Evolutionary conservation across 148 eudicot species (phyloP).

Genomic region (Nepenthes mirabilis): DNA sequence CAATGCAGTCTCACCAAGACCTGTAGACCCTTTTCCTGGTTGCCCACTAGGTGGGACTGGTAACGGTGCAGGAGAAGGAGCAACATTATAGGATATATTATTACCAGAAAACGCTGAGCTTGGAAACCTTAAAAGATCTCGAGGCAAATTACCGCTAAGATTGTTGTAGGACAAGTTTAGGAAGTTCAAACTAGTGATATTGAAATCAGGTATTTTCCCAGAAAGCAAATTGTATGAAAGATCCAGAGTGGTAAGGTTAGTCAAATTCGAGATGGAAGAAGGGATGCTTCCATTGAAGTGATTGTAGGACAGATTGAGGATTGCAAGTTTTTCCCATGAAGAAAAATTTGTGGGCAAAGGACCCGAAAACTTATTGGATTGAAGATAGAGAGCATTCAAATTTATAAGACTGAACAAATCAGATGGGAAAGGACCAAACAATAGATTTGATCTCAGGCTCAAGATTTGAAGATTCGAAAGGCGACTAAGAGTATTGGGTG

Average conservation of each 20-base stretch:
- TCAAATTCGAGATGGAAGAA: conserved; percentile 36
- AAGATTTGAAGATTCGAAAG: conserved; percentile 34
- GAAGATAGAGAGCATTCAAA: conserved; percentile 40
- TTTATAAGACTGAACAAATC: conserved; percentile 40
- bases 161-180: conserved; percentile 53
- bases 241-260: conserved; percentile 34
- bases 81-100: conserved; percentile 19
- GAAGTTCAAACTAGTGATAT: conserved; percentile 26
- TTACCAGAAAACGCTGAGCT: conserved; percentile 44
- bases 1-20: conserved; percentile 29
- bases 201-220: conserved; percentile 43
- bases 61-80: conserved; percentile 21
- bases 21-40: conserved; percentile 19
- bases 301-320: conserved; percentile 47
- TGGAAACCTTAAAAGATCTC: conserved; percentile 44
- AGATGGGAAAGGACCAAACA: conserved; percentile 48
- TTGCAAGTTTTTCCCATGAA: conserved; percentile 35
- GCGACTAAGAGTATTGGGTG: conserved; percentile 27
- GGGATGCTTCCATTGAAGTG: conserved; percentile 52
- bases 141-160: conserved; percentile 52
- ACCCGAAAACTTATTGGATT: conserved; percentile 38
- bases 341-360: conserved; percentile 46
- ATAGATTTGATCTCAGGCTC: conserved; percentile 40
- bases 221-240: conserved; percentile 55
- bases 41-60: conserved; percentile 15